A percentile compares a stretch with the other conserved stretches of the same genome.
These are phyloP conservation scores for Candida coleopterorum DNA, from an alignment of 805 yeast species.

Conservation along the genomic window DNA sequence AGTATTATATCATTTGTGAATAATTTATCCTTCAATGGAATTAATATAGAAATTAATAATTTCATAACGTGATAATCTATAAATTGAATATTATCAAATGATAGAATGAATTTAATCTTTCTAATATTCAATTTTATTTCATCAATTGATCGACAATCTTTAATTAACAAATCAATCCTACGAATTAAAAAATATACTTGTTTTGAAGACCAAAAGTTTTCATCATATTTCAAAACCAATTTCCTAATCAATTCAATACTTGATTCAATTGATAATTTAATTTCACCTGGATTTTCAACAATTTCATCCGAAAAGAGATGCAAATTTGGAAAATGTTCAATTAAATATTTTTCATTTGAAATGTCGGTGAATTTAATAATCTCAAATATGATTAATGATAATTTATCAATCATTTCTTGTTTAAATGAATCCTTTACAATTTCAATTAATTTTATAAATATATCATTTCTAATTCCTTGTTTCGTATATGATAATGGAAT, in stretches of 20 bases:
- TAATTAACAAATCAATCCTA: constrained; percentile 23
- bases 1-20: constrained; percentile 1
- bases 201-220: constrained; percentile 31
- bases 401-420: constrained; percentile 18
- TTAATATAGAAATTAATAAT: constrained; percentile 16
- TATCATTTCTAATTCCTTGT: constrained; percentile 31
- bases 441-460: constrained; percentile 16
- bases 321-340: background rate
- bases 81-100: constrained; percentile 5
- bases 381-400: constrained; percentile 30
- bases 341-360: constrained; percentile 20
- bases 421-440: constrained; percentile 18
- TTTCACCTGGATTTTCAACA: constrained; percentile 11
- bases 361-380: constrained; percentile 38
- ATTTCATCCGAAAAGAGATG: background rate
- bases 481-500: constrained; percentile 42
- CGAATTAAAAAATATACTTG: constrained; percentile 34
- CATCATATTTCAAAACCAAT: constrained; percentile 18
- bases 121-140: constrained; percentile 25
- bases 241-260: constrained; percentile 21
- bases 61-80: constrained; percentile 14
- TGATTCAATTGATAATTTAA: constrained; percentile 20
- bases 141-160: constrained; percentile 14
- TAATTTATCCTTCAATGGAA: constrained; percentile 10
- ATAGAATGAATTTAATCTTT: constrained; percentile 32